These are phyloP conservation scores for Pelargonium fulgidum DNA, from an alignment of 441 rosid species.

Conservation along the genomic window DNA sequence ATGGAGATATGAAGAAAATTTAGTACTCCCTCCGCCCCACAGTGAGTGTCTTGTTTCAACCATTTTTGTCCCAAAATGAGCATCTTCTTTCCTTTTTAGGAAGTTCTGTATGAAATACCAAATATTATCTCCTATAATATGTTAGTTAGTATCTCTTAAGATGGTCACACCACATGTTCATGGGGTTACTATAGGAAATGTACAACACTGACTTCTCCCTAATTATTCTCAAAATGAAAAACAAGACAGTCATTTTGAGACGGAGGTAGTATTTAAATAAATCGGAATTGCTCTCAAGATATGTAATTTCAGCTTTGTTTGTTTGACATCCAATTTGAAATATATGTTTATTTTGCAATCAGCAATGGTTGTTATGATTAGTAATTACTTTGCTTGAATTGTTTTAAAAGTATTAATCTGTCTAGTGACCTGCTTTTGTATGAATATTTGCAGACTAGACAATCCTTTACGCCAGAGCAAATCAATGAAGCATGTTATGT, in stretches of 20 bases:
- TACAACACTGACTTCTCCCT: no score
- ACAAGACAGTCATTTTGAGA: neutral
- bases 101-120: no score
- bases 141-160: no score
- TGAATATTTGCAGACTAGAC: constrained; percentile 50
- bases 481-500: constrained; percentile 69
- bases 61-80: no score
- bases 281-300: neutral
- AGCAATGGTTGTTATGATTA: neutral
- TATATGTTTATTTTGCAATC: neutral
- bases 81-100: no score
- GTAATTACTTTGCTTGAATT: neutral
- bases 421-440: constrained; percentile 9
- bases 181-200: no score
- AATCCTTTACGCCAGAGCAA: constrained; percentile 62
- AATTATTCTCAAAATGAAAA: no score
- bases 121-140: no score
- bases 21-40: no score
- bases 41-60: no score
- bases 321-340: neutral
- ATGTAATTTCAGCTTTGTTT: neutral
- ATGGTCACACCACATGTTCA: no score
- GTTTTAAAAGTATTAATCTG: neutral
- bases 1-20: no score
- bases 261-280: neutral